These are phyloP conservation scores for Leccinum ochraceum DNA, from an alignment of 768 basidiomycete genomes.

Conservation along the genomic window DNA sequence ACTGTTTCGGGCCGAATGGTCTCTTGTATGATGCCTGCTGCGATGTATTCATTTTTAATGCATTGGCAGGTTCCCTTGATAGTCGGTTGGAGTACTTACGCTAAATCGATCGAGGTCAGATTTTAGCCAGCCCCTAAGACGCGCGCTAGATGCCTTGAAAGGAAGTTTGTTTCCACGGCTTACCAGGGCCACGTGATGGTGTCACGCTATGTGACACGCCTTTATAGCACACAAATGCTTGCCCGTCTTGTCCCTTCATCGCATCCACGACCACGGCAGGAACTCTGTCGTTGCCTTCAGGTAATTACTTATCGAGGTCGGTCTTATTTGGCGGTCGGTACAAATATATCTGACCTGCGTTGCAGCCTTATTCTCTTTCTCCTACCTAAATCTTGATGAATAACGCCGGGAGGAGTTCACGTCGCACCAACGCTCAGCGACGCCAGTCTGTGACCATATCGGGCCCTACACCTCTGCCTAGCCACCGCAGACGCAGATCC, in stretches of 20 bases:
- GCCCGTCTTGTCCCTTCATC: conserved; percentile 1
- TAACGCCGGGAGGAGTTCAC: conserved; percentile 24
- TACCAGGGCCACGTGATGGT: conserved; percentile 15
- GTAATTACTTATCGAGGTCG: conserved; percentile 5
- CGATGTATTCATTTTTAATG: no score
- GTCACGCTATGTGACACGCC: conserved; percentile 9
- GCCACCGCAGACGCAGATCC: conserved; percentile 35
- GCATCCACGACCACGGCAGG: conserved; percentile 14
- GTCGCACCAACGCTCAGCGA: conserved; percentile 29
- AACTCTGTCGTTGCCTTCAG: not conserved
- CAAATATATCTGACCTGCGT: not conserved
- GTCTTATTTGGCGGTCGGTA: not conserved
- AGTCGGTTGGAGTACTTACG: no score
- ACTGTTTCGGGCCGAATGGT: no score
- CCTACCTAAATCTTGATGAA: conserved; percentile 20
- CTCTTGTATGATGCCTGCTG: no score
- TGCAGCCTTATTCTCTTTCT: not conserved
- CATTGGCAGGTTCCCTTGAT: no score
- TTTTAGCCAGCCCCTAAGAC: no score
- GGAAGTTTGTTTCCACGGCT: no score
- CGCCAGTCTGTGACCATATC: conserved; percentile 22
- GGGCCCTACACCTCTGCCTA: conserved; percentile 16
- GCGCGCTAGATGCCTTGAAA: no score
- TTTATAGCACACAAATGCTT: conserved; percentile 12
- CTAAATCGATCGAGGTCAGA: no score